These are phyloP conservation scores for Plectranthus barbatus DNA, from an alignment of 257 asterid species.

Conservation along the genomic window DNA sequence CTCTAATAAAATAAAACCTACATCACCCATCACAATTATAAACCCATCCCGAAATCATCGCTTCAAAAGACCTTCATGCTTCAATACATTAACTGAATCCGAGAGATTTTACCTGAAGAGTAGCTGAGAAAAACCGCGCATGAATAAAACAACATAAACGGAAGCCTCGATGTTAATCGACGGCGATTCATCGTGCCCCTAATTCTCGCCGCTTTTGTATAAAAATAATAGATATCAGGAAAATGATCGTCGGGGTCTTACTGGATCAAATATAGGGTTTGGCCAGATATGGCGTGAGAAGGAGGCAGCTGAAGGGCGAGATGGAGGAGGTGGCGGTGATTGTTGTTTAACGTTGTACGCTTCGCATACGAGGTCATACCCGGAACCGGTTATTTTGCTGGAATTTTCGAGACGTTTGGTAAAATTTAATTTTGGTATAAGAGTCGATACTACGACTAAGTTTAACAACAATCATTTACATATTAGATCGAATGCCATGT, in stretches of 20 bases:
- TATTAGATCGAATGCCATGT: too few species aligned
- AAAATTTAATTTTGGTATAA: too few species aligned
- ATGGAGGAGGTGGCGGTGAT: conserved; percentile 15
- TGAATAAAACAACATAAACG: conserved; percentile 10
- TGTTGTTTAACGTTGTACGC: conserved; percentile 9
- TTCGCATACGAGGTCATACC: conserved; percentile 20
- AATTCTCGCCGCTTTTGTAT: conserved; percentile 12
- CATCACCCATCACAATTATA: background rate
- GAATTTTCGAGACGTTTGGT: background rate
- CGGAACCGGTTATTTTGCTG: background rate
- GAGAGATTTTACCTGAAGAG: conserved; percentile 36
- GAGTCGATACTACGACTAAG: too few species aligned
- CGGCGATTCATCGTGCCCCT: conserved; percentile 22
- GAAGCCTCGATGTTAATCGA: conserved; percentile 20
- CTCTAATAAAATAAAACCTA: background rate
- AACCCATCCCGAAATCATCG: background rate
- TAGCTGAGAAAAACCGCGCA: conserved; percentile 34
- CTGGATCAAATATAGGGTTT: conserved; percentile 16
- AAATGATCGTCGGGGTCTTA: background rate
- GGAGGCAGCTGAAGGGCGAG: conserved; percentile 12
- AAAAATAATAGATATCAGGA: conserved; percentile 1
- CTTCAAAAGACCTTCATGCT: background rate
- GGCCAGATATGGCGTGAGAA: conserved; percentile 9
- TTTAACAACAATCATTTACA: too few species aligned
- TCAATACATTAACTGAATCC: background rate